Conservation (phyloP, 805 yeast genomes). For the Deakozyma indianensis region DNA sequence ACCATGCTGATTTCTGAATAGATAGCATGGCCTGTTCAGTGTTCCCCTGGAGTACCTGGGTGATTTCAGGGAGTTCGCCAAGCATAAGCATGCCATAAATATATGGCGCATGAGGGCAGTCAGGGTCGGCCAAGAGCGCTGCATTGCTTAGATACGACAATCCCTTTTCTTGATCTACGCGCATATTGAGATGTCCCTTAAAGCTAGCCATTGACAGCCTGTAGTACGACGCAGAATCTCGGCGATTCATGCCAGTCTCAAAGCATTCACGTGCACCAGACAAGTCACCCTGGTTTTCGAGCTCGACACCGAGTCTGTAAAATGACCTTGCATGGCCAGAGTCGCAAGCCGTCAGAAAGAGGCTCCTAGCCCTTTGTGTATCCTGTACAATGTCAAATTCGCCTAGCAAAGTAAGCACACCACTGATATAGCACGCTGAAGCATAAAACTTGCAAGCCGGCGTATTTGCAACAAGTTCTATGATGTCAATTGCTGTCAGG, state of each 20-base stretch:
- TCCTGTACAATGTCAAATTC: constrained; percentile 10
- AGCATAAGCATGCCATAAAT: constrained; percentile 22
- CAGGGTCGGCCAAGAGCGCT: constrained; percentile 21
- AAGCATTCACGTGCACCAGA: constrained; percentile 19
- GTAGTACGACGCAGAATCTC: constrained; percentile 26
- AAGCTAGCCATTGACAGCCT: constrained; percentile 22
- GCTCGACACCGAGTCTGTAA: constrained; percentile 22
- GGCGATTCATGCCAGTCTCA: constrained; percentile 20
- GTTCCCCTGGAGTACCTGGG: constrained; percentile 3
- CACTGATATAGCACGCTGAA: constrained; percentile 17
- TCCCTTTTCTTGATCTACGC: constrained; percentile 14
- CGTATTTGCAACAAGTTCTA: constrained; percentile 10
- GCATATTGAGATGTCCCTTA: constrained; percentile 19
- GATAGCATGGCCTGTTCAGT: constrained; percentile 15
- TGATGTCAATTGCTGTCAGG: constrained; percentile 11
- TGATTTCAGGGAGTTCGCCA: constrained; percentile 18
- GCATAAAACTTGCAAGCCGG: constrained; percentile 11
- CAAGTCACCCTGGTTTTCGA: constrained; percentile 20
- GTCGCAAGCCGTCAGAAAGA: constrained; percentile 10
- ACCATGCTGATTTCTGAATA: constrained; percentile 21
- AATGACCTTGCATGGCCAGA: constrained; percentile 20
- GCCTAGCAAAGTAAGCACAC: constrained; percentile 16
- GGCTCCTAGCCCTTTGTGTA: constrained; percentile 11
- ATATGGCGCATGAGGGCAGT: constrained; percentile 25
- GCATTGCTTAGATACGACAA: constrained; percentile 14